A percentile compares a stretch with the other conserved stretches of the same genome.
These are phyloP conservation scores for Albugo laibachii DNA, from an alignment of 352 stramenopile genomes.

Conservation along the genomic window DNA sequence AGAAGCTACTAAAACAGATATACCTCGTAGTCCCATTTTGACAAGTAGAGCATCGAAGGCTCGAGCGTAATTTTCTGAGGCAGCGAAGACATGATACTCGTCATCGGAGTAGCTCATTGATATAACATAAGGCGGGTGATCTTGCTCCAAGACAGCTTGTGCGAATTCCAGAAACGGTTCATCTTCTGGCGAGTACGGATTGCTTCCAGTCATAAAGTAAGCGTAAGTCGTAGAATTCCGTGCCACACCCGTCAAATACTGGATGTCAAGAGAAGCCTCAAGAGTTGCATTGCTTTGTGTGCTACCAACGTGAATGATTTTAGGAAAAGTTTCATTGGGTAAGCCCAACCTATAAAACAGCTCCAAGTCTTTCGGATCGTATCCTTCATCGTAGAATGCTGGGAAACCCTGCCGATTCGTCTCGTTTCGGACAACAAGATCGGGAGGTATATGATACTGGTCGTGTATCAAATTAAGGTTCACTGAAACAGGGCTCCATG, in stretches of 20 bases:
- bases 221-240: constrained; percentile 62
- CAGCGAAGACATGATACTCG: constrained; percentile 74
- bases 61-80: constrained; percentile 45
- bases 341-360: constrained; percentile 36
- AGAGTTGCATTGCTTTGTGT: constrained; percentile 31
- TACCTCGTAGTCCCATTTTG: constrained; percentile 76
- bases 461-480: constrained; percentile 27
- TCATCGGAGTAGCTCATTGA: constrained; percentile 84
- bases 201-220: constrained; percentile 66
- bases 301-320: constrained; percentile 28
- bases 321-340: constrained; percentile 19
- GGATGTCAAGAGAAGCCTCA: constrained; percentile 77
- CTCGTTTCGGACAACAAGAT: constrained; percentile 44
- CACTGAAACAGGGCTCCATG: constrained; percentile 2
- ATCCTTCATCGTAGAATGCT: constrained; percentile 65
- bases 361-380: constrained; percentile 25
- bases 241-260: constrained; percentile 77
- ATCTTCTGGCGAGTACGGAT: constrained; percentile 64
- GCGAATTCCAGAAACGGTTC: constrained; percentile 75
- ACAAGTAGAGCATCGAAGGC: constrained; percentile 72
- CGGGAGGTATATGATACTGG: constrained; percentile 39
- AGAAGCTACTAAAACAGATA: constrained; percentile 69
- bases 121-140: constrained; percentile 58
- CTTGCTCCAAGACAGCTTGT: constrained; percentile 39
- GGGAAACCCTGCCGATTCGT: constrained; percentile 37